phyloP scores from a whole-genome alignment of 805 yeast genomes.

The Ogataea methanolica region DNA sequence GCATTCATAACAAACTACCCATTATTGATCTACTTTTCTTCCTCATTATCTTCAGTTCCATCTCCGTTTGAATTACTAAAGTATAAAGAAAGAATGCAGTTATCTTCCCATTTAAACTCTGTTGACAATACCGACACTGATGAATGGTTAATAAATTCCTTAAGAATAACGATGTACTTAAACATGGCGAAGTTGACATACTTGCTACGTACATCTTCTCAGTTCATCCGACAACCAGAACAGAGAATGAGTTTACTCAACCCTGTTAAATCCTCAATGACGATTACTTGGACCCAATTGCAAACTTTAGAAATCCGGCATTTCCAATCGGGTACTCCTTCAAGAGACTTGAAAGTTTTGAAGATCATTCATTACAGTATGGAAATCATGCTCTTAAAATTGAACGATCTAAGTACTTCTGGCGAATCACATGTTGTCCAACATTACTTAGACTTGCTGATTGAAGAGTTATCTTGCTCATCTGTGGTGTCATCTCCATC shows the following conservation, averaged over 20 bases:
- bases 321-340: neutral
- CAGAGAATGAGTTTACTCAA: neutral
- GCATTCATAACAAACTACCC: neutral
- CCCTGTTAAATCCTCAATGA: conserved; percentile 20
- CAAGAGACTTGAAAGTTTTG: conserved; percentile 11
- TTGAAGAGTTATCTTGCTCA: conserved; percentile 6
- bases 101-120: too few species aligned
- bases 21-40: neutral
- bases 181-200: conserved; percentile 34
- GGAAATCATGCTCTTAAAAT: conserved; percentile 24
- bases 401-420: conserved; percentile 14
- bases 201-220: conserved; percentile 22
- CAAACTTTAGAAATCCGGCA: conserved; percentile 28
- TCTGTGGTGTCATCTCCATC: too few species aligned
- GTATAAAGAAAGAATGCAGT: too few species aligned
- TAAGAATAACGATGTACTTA: conserved; percentile 16
- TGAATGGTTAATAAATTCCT: neutral
- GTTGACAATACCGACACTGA: neutral
- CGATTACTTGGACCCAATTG: conserved; percentile 27
- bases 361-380: conserved; percentile 23
- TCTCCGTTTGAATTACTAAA: conserved; percentile 1
- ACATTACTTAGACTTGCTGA: conserved; percentile 24
- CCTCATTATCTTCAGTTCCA: neutral
- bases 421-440: conserved; percentile 21
- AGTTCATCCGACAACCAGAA: neutral